These are phyloP conservation scores for Alternaria triticimaculans DNA, from an alignment of 2,329 filamentous ascomycete species.

Conservation along the genomic window DNA sequence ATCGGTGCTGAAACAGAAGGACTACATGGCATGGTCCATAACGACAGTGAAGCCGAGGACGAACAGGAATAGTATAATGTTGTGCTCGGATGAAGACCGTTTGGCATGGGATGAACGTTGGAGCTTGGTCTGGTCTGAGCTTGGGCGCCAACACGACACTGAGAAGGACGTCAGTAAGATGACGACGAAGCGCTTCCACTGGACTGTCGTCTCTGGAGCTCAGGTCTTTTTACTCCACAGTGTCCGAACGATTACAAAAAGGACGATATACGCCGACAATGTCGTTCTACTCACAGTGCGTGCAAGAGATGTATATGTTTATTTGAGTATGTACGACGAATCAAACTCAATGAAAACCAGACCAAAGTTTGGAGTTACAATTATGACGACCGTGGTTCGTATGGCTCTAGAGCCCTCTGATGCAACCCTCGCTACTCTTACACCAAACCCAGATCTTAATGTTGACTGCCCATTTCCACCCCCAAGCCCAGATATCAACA, in stretches of 20 bases:
- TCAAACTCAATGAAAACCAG: accelerated
- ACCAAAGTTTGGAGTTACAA: not conserved
- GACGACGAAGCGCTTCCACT: not conserved
- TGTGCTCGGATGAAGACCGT: not conserved
- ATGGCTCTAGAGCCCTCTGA: not conserved
- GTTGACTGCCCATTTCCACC: too few relatives aligned
- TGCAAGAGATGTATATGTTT: not conserved
- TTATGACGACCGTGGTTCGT: not conserved
- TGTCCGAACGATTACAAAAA: not conserved
- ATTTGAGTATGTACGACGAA: not conserved
- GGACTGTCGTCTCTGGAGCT: not conserved
- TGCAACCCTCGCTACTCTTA: too few relatives aligned
- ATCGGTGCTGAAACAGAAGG: conserved; percentile 59
- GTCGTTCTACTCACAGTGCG: not conserved
- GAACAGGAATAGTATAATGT: not conserved
- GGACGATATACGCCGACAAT: not conserved
- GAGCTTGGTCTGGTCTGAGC: not conserved
- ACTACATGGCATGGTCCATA: conserved; percentile 59
- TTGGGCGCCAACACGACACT: not conserved
- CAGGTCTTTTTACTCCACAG: not conserved
- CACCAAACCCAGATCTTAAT: not conserved
- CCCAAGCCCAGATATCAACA: not conserved
- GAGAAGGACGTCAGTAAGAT: not conserved
- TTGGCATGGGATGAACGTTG: not conserved
- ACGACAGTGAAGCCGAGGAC: conserved; percentile 33